Evolutionary conservation across 352 stramenopile species (phyloP).

Genomic region (Pythium guiyangense): DNA sequence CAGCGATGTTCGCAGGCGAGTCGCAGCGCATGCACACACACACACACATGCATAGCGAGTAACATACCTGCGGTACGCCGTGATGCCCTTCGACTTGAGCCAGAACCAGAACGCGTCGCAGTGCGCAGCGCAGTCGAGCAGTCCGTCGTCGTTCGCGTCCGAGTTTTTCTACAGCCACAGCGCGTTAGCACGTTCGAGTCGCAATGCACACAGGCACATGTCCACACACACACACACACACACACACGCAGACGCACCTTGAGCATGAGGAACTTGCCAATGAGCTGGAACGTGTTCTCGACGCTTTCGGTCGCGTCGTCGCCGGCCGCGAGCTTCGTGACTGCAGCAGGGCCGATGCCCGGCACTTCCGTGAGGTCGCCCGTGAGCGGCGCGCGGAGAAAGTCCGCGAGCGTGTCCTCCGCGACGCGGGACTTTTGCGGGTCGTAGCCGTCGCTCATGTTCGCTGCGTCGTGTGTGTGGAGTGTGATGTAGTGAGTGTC

Average conservation of each 20-base stretch:
- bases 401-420: conserved; percentile 90
- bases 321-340: conserved; percentile 76
- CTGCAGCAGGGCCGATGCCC: conserved; percentile 90
- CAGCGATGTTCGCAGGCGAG: neutral
- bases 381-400: conserved; percentile 88
- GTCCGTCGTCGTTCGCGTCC: conserved; percentile 83
- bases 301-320: conserved; percentile 85
- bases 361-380: conserved; percentile 93
- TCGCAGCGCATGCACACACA: neutral
- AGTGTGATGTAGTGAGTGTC: too few species aligned
- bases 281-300: conserved; percentile 97
- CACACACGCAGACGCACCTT: too few species aligned
- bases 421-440: conserved; percentile 89
- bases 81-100: conserved; percentile 95
- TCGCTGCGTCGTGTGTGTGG: conserved; percentile 7
- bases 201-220: too few species aligned
- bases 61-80: conserved; percentile 85
- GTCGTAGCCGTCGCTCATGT: conserved; percentile 86
- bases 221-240: too few species aligned
- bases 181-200: too few species aligned
- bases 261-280: conserved; percentile 92
- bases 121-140: conserved; percentile 92
- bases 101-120: conserved; percentile 97
- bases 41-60: neutral
- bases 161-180: conserved; percentile 58